These are phyloP conservation scores for Xylariaceae sp. DNA, from an alignment of 2,329 filamentous ascomycete genomes.

Conservation along the genomic window DNA sequence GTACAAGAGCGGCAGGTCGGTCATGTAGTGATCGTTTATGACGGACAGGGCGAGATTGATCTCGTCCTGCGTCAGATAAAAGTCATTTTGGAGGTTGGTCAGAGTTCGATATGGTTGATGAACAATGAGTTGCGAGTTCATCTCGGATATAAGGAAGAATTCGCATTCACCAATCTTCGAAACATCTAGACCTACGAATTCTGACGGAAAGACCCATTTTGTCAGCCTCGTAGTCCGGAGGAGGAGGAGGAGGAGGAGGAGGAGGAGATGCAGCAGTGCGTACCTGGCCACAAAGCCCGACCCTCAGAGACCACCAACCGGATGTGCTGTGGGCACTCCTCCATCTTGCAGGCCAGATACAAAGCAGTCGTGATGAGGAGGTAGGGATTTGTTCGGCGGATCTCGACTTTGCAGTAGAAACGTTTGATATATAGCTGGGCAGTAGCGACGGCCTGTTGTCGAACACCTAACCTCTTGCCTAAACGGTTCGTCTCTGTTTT, in stretches of 20 bases:
- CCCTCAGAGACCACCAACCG: conserved; percentile 84
- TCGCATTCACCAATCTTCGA: conserved; percentile 90
- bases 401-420: conserved; percentile 88
- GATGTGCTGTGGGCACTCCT: conserved; percentile 95
- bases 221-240: conserved; percentile 9
- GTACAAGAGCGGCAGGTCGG: conserved; percentile 81
- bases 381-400: conserved; percentile 89
- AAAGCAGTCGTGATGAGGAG: conserved; percentile 88
- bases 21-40: conserved; percentile 90
- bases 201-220: conserved; percentile 29
- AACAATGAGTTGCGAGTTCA: conserved; percentile 83
- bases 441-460: conserved; percentile 90
- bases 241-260: neutral
- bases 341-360: conserved; percentile 96
- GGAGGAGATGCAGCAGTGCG: neutral
- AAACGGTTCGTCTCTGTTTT: conserved; percentile 71
- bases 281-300: conserved; percentile 75
- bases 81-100: conserved; percentile 62
- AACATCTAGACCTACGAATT: conserved; percentile 70
- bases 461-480: conserved; percentile 75
- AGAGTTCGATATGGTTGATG: conserved; percentile 88
- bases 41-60: conserved; percentile 72
- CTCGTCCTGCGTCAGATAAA: conserved; percentile 74
- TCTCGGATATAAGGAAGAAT: conserved; percentile 85
- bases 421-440: conserved; percentile 93